A percentile compares a stretch with the other conserved stretches of the same genome.
Evolutionary conservation across 306 rosid genomes (phyloP).

Genomic region (Ormosia emarginata): DNA sequence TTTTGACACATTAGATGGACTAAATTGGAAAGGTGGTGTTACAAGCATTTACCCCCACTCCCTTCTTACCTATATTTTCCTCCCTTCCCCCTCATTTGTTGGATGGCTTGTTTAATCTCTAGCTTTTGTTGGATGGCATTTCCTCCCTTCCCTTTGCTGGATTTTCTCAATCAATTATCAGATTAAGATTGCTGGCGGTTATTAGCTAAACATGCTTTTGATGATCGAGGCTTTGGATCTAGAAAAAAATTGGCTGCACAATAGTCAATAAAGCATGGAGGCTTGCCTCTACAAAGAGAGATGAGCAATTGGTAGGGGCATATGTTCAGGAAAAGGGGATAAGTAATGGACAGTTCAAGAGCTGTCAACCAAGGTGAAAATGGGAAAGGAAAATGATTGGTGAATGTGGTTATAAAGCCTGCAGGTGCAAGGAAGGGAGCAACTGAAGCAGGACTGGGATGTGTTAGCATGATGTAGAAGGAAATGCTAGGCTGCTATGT

Average conservation of each 20-base stretch:
- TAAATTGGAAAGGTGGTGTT: not conserved
- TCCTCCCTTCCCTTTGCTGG: not conserved
- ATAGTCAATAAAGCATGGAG: not conserved
- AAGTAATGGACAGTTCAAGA: not conserved
- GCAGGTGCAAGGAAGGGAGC: not conserved
- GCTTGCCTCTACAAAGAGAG: constrained; percentile 4
- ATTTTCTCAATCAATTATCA: not conserved
- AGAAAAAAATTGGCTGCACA: not conserved
- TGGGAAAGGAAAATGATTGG: not conserved
- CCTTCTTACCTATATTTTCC: not conserved
- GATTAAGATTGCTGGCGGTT: constrained; percentile 2
- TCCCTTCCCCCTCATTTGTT: not conserved
- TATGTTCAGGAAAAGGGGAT: not conserved
- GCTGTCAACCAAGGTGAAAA: not conserved
- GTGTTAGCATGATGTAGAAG: not conserved
- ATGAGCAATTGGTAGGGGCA: not conserved
- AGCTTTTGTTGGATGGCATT: not conserved
- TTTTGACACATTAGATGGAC: not conserved
- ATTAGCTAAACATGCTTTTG: not conserved
- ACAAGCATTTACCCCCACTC: not conserved
- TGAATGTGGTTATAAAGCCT: not conserved
- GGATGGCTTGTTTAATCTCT: not conserved
- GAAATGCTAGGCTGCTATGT: not conserved
- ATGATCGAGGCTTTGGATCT: not conserved
- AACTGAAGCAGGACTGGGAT: not conserved